phyloP scores from a whole-genome alignment of 202 grass and related monocot species.

The Cymbopogon flexuosus region DNA sequence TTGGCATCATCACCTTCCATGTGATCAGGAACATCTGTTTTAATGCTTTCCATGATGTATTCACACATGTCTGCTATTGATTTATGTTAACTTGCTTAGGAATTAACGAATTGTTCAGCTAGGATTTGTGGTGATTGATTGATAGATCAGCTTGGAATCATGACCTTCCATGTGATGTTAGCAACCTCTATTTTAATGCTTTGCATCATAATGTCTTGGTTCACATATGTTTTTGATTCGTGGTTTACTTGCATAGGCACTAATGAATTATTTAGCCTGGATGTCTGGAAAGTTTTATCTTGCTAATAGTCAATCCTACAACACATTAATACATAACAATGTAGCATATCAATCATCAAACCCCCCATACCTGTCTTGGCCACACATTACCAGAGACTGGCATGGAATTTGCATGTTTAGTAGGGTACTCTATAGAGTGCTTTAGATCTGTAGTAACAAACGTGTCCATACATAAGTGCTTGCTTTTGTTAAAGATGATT shows the following conservation, averaged over 20 bases:
- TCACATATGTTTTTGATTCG: neutral
- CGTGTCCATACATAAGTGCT: constrained; percentile 12
- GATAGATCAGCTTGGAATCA: constrained; percentile 18
- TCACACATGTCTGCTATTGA: neutral
- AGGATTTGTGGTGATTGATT: neutral
- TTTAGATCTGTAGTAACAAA: neutral
- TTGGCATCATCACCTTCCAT: neutral
- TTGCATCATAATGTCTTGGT: constrained; percentile 11
- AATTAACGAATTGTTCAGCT: constrained; percentile 8
- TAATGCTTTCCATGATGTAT: neutral
- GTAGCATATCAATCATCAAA: constrained; percentile 13
- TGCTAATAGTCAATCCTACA: neutral
- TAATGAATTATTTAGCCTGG: constrained; percentile 10
- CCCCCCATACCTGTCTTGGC: neutral
- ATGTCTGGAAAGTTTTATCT: neutral
- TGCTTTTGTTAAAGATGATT: constrained; percentile 29
- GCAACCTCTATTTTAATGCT: neutral
- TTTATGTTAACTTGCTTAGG: neutral
- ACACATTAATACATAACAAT: constrained; percentile 3
- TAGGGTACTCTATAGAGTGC: neutral
- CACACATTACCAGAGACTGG: neutral
- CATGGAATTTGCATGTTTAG: neutral
- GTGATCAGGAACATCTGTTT: neutral
- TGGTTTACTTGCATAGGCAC: neutral
- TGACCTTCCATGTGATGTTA: neutral